Percentiles rank a stretch among this genome's conserved stretches.
Conservation (phyloP, 805 yeast species). For the Candida easanensis region DNA sequence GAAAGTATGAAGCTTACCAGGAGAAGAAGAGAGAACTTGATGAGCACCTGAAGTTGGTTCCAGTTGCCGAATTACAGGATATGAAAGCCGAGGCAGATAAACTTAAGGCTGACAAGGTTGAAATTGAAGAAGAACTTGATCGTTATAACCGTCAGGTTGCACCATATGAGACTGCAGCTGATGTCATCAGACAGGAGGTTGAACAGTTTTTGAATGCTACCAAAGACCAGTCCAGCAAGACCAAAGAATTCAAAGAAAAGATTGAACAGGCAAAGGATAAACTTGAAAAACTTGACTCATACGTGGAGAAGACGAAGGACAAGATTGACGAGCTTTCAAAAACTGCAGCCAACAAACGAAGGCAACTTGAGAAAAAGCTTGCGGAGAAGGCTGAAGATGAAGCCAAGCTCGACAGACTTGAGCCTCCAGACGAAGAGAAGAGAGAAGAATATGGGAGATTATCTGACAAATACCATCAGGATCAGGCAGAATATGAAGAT, state of each 20-base stretch:
- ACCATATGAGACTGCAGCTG: slow-evolving; percentile 24
- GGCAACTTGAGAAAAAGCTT: slow-evolving; percentile 33
- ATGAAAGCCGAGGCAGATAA: slow-evolving; percentile 22
- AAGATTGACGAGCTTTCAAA: slow-evolving; percentile 1
- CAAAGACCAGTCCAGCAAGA: slow-evolving; percentile 25
- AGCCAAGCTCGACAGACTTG: slow-evolving; percentile 12
- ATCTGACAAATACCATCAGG: slow-evolving; percentile 28
- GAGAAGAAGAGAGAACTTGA: slow-evolving; percentile 44
- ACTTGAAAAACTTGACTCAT: slow-evolving; percentile 28
- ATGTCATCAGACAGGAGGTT: slow-evolving; percentile 24
- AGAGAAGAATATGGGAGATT: slow-evolving; percentile 8
- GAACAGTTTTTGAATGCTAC: slow-evolving; percentile 29
- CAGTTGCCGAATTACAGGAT: slow-evolving; percentile 47
- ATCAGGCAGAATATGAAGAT: slow-evolving; percentile 33
- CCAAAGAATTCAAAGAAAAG: slow-evolving; percentile 8
- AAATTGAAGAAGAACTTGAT: slow-evolving; percentile 28
- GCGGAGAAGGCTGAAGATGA: slow-evolving; percentile 27
- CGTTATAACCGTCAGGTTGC: slow-evolving; percentile 23
- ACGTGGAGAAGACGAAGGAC: background rate
- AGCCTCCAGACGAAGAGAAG: slow-evolving; percentile 8
- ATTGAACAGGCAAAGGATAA: slow-evolving; percentile 33
- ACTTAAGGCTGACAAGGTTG: slow-evolving; percentile 27
- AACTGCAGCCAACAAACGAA: slow-evolving; percentile 29
- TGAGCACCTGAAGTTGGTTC: slow-evolving; percentile 44
- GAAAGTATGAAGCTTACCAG: slow-evolving; percentile 43